phyloP scores from a whole-genome alignment of 2,329 filamentous ascomycete species.

The Fusarium sp. region DNA sequence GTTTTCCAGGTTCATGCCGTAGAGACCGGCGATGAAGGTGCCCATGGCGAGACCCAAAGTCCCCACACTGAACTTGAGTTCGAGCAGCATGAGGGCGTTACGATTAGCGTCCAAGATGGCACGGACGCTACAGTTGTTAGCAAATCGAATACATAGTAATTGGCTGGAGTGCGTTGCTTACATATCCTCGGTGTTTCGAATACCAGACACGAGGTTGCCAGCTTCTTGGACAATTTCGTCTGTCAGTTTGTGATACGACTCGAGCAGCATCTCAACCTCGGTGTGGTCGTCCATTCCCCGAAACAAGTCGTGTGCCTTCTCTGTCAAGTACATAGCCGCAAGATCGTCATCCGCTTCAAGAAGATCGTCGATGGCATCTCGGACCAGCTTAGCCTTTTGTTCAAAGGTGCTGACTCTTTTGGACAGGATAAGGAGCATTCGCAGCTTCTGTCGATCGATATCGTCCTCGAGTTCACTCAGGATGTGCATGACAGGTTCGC shows the following conservation, averaged over 20 bases:
- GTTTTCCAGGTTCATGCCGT: constrained; percentile 99
- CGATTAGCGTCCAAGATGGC: constrained; percentile 98
- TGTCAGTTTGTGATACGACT: constrained; percentile 97
- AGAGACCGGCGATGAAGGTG: constrained; percentile 97
- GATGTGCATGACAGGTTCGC: constrained; percentile 91
- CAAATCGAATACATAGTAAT: not conserved
- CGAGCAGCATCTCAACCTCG: constrained; percentile 95
- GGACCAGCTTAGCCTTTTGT: constrained; percentile 93
- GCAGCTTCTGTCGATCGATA: constrained; percentile 93
- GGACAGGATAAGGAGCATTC: constrained; percentile 91
- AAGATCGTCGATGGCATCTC: constrained; percentile 95
- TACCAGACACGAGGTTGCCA: constrained; percentile 92
- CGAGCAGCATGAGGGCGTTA: constrained; percentile 97
- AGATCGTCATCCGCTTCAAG: constrained; percentile 97
- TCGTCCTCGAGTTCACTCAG: constrained; percentile 94
- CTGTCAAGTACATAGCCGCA: constrained; percentile 94
- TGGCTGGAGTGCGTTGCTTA: constrained; percentile 62
- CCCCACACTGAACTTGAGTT: constrained; percentile 95
- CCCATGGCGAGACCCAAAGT: constrained; percentile 95
- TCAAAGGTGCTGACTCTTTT: constrained; percentile 98
- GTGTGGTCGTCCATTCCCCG: constrained; percentile 90
- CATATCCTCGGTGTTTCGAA: constrained; percentile 99
- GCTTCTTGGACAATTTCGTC: constrained; percentile 98
- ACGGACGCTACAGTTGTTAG: constrained; percentile 77
- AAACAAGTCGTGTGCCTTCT: constrained; percentile 82